Conservation (phyloP, 73 alveolate genomes). For the Urostyla sp. region DNA sequence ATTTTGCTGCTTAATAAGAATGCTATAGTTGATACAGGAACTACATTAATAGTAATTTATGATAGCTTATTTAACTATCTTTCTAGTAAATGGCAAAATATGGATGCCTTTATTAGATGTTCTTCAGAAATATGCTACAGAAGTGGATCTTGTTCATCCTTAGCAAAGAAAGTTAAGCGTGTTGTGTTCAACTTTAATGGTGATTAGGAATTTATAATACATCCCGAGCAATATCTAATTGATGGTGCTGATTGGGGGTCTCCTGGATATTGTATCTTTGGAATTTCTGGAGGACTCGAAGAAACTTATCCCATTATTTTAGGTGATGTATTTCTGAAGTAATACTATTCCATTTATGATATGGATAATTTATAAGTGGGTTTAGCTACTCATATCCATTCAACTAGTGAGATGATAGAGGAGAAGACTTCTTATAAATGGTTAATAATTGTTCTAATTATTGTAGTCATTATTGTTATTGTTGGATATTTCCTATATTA, state of each 20-base stretch:
- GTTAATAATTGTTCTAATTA: constrained; percentile 29
- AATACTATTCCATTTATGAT: constrained; percentile 54
- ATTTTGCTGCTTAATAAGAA: not conserved
- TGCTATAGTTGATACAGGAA: constrained; percentile 45
- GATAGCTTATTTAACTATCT: not conserved
- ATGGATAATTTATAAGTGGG: constrained; percentile 47
- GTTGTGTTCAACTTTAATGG: constrained; percentile 33
- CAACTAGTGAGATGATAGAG: constrained; percentile 9
- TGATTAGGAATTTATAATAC: constrained; percentile 27
- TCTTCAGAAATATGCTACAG: constrained; percentile 43
- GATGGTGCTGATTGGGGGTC: constrained; percentile 35
- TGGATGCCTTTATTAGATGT: constrained; percentile 1
- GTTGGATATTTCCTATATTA: too few species aligned
- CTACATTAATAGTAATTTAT: constrained; percentile 37
- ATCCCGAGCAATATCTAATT: constrained; percentile 14
- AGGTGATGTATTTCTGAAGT: constrained; percentile 40
- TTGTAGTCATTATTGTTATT: constrained; percentile 4
- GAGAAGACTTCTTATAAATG: constrained; percentile 32
- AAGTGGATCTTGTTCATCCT: constrained; percentile 15
- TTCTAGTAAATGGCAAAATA: constrained; percentile 1
- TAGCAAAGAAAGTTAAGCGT: not conserved
- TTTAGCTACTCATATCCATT: constrained; percentile 21
- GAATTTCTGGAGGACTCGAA: constrained; percentile 38
- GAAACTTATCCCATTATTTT: constrained; percentile 38
- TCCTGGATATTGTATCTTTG: constrained; percentile 49